phyloP scores from a whole-genome alignment of 164 flowering plant species.

The Platanus orientalis region DNA sequence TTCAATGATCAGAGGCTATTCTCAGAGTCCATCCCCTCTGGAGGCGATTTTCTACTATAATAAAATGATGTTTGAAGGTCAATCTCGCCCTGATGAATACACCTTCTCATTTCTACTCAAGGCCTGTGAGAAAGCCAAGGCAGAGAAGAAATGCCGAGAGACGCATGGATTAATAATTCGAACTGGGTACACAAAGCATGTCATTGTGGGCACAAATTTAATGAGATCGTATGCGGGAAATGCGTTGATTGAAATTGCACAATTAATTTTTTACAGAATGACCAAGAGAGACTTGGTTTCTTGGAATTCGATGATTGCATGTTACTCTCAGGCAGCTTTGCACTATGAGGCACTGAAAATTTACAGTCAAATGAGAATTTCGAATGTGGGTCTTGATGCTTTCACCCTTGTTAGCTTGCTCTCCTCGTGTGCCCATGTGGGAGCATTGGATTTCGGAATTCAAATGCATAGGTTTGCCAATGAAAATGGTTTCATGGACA shows the following conservation, averaged over 20 bases:
- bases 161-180: not conserved
- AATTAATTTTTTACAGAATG: not conserved
- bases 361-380: not conserved
- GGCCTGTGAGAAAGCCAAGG: conserved; percentile 1
- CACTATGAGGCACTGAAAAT: not conserved
- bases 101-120: not conserved
- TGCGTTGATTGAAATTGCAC: not conserved
- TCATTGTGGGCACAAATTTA: not conserved
- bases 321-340: not conserved
- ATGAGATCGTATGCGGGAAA: not conserved
- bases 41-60: not conserved
- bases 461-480: not conserved
- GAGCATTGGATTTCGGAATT: not conserved
- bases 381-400: not conserved
- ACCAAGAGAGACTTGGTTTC: not conserved
- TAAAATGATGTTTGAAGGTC: not conserved
- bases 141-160: not conserved
- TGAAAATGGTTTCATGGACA: not conserved
- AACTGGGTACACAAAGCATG: not conserved
- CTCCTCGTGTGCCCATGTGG: not conserved
- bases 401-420: not conserved
- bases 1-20: not conserved
- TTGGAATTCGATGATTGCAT: not conserved
- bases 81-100: not conserved
- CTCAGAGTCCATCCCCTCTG: not conserved